Evolutionary conservation across 129 eudicot species (phyloP), one percentile per base, ranked within the genome.

Genomic region (Heracleum sosnowskyi): DNA sequence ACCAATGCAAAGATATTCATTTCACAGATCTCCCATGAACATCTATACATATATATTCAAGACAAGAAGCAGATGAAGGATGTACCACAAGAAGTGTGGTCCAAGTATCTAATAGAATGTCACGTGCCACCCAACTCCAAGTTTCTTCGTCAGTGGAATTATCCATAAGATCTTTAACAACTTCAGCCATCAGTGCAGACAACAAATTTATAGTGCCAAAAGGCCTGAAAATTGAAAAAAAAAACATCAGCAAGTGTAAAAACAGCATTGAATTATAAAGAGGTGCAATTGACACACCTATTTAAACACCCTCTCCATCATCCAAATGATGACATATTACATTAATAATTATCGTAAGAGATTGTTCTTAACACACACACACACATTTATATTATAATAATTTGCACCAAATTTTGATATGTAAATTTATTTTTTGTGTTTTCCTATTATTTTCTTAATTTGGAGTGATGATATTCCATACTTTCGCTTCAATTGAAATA

Each of bases 51-150:
- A 41, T 9, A 41, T 41, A 73, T 16, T 4, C 10, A 28, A 80
- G 33, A 34, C 26, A 71, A 33, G 51, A 74, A 47, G 47, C 49
- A 40, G 1, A 41, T 31, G 33, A 46, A 74, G 28, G 39, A 68
- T 18, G 39, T 92, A 96, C 99, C 93, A 84, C 82, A 42, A 96
- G 86, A 81, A 96, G 91, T 73, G 93, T 78, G 11, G 95, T 89
- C 99, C 99, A 96, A 49, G 97, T 85, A 85, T 96, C 99, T 74
- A 96, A 89, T 83, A 96, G 87, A 66, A 92, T 92, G 83, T 96
- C 99, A 40, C 99, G 97, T 79, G 99, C 99, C 72, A 92, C 95
- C 96, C 97, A 90, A 83, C 97, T 96, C 97, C 99, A 96, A 53
- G 91, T 86, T 85, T 96, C 99, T 81, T 96, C 99, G 18, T 92